These are phyloP conservation scores for Colletotrichum spaethianum DNA, from an alignment of 2,329 filamentous ascomycete genomes.

Conservation along the genomic window DNA sequence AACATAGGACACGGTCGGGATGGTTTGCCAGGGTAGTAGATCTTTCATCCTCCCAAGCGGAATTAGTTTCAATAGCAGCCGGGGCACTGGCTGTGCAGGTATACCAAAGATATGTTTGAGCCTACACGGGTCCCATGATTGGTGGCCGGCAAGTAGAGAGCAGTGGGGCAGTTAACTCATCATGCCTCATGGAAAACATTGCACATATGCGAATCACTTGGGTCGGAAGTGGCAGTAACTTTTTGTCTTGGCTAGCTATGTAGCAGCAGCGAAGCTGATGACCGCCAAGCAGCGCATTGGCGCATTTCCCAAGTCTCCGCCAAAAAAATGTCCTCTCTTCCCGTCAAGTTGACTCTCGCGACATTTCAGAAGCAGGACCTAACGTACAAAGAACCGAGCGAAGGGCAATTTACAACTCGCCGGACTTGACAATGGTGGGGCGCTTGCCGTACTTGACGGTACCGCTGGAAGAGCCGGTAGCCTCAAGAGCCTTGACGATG, in stretches of 20 bases:
- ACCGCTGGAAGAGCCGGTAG: conserved; percentile 69
- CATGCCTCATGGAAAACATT: background rate
- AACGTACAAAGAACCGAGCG: conserved; percentile 43
- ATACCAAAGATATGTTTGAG: conserved; percentile 25
- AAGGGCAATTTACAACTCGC: conserved; percentile 59
- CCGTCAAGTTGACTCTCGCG: conserved; percentile 21
- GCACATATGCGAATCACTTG: background rate
- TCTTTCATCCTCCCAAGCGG: conserved; percentile 21
- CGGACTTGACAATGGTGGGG: conserved; percentile 71
- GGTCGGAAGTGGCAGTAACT: conserved; percentile 18
- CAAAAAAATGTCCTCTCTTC: conserved; percentile 19
- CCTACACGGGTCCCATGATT: too few relatives aligned
- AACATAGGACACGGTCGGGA: conserved; percentile 25
- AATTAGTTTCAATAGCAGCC: conserved; percentile 1
- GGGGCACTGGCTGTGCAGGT: conserved; percentile 2
- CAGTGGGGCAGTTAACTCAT: background rate
- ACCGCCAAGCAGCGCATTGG: conserved; percentile 19
- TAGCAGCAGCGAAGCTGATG: conserved; percentile 21
- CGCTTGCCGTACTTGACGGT: conserved; percentile 69
- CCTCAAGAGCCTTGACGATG: conserved; percentile 74
- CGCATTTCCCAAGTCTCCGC: conserved; percentile 31
- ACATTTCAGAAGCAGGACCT: conserved; percentile 26
- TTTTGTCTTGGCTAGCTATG: conserved; percentile 38
- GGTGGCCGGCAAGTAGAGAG: background rate
- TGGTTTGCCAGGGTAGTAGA: conserved; percentile 19